Evolutionary conservation across 2,329 filamentous ascomycete genomes (phyloP), one percentile per base, ranked within the genome.

Genomic region (Exophiala mesophila): DNA sequence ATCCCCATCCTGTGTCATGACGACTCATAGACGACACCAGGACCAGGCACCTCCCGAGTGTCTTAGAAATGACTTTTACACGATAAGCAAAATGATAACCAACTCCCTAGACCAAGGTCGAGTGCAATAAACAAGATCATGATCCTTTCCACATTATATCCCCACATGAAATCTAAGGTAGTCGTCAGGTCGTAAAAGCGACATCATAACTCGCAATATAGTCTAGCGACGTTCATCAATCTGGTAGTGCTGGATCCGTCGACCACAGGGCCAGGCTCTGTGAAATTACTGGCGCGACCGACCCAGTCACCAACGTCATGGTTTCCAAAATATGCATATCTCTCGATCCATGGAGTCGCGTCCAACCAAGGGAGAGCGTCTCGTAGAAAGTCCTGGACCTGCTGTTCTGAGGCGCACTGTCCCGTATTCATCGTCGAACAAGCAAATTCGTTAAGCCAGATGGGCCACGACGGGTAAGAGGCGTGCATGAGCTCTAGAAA

Each of bases 381-480:
- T 26, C 37, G 33, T 32, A 56, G 36, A 30, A 57, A 57, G 1
- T 19, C 35, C 37, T 45, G 23, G 9, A 55, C 52, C 17, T 52
- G 37, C 9, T 40, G 39, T 9, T 33, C 41, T 9, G 12, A 36
- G 3, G 40, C 34, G n/a, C n/a, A n/a, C 35, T 44, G 41, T 3
- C 40, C 43, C 6, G 46, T 20, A 4, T 35, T 44, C 35, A 49
- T 48, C 23, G 24, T 45, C 15, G 52, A 45, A 28, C 52, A 55
- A 3, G 50, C 52, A 36, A 55, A 57, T 32, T 57, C 55, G 23
- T 49, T 49, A 13, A 57, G 37, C 54, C 54, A 57, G 7, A 54
- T 13, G 5, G 54, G 52, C n/a, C n/a, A n/a, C 32, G 50, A 36
- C 17, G 41, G 20, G 36, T 49, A 54, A 21, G 42, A 41, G 28